Evolutionary conservation across 139 green algal species (phyloP).

Genomic region (Chlorella sp.): DNA sequence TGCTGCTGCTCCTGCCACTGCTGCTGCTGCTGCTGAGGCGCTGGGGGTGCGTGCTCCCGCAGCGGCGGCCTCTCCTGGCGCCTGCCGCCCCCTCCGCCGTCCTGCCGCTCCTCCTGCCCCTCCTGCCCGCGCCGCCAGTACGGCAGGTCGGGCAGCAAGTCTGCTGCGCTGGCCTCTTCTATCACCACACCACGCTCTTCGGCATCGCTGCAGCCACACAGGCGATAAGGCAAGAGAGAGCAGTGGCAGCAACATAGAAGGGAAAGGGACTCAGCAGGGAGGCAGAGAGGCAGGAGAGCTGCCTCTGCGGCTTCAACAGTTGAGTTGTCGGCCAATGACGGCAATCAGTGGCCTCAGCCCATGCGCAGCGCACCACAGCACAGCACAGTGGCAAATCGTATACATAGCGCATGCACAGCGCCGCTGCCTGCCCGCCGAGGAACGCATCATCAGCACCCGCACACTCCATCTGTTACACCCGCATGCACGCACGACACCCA

Average conservation of each 20-base stretch:
- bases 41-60: background rate
- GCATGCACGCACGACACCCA: background rate
- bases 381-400: too few species aligned
- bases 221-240: background rate
- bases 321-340: too few species aligned
- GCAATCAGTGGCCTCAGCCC: background rate
- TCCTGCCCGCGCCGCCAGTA: conserved; percentile 25
- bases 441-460: background rate
- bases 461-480: background rate
- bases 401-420: background rate
- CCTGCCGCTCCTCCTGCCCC: conserved; percentile 24
- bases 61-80: background rate
- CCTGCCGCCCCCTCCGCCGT: background rate
- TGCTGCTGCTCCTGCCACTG: conserved; percentile 23
- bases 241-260: background rate
- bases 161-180: conserved; percentile 54
- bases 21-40: background rate
- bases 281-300: background rate
- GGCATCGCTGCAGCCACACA: conserved; percentile 41
- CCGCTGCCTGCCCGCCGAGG: background rate
- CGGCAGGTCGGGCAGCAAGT: conserved; percentile 57
- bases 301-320: background rate
- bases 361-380: background rate
- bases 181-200: conserved; percentile 61
- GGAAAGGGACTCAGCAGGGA: background rate